A percentile compares a stretch with the other conserved stretches of the same genome.
phyloP scores from a whole-genome alignment of 306 rosid genomes.

The Alnus glutinosa region DNA sequence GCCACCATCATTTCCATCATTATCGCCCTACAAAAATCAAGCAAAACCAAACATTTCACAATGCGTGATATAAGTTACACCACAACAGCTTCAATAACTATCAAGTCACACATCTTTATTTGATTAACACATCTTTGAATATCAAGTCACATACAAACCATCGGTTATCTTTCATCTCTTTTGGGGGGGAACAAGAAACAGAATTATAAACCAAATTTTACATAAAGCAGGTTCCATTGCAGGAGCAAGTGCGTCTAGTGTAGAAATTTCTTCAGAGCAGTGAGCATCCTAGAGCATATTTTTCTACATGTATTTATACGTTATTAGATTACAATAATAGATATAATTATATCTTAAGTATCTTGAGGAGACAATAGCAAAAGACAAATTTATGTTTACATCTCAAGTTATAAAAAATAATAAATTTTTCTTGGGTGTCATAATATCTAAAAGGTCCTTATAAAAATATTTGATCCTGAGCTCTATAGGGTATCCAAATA shows the following conservation, averaged over 20 bases:
- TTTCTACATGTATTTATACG: too few relatives aligned
- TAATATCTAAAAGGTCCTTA: neutral
- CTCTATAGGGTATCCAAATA: neutral
- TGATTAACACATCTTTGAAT: neutral
- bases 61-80: neutral
- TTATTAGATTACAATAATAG: too few relatives aligned
- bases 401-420: neutral
- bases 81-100: neutral
- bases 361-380: neutral
- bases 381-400: neutral
- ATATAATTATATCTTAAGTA: neutral
- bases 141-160: neutral
- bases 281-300: neutral
- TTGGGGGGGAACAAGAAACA: neutral
- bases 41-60: neutral
- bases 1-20: slow-evolving; percentile 51
- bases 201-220: neutral
- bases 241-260: too few relatives aligned
- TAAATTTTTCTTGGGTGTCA: neutral
- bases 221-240: neutral
- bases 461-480: neutral
- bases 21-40: slow-evolving; percentile 53
- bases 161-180: neutral
- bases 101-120: neutral
- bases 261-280: neutral